phyloP scores from a whole-genome alignment of 1,284 basidiomycete genomes.

The Ustanciosporium gigantosporum region DNA sequence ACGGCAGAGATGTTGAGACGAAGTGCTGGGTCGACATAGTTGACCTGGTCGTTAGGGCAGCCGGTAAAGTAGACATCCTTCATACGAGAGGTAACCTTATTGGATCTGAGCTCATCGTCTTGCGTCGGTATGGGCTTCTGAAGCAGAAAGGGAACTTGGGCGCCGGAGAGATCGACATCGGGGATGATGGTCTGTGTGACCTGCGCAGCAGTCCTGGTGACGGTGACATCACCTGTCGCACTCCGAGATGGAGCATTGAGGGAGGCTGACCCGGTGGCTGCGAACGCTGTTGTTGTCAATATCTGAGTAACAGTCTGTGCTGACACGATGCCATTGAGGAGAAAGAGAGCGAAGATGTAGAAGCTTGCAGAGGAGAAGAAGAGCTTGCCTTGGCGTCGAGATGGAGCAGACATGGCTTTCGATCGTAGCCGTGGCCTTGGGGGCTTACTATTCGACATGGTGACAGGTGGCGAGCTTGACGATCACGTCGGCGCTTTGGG shows the following conservation, averaged over 20 bases:
- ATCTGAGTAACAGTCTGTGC: slow-evolving; percentile 24
- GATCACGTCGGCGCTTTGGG: too few relatives aligned
- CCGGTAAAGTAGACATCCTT: slow-evolving; percentile 46
- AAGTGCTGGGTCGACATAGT: slow-evolving; percentile 29
- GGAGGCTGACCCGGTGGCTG: slow-evolving; percentile 26
- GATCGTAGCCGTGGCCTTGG: not conserved
- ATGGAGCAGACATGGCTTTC: too few relatives aligned
- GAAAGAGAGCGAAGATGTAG: not conserved
- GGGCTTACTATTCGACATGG: not conserved
- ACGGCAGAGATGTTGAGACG: slow-evolving; percentile 57
- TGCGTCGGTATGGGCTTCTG: slow-evolving; percentile 27
- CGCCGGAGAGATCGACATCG: slow-evolving; percentile 25
- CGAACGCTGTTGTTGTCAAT: slow-evolving; percentile 3
- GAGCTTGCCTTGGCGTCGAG: too few relatives aligned
- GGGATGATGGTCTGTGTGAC: slow-evolving; percentile 39
- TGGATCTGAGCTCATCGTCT: slow-evolving; percentile 8
- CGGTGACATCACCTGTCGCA: slow-evolving; percentile 2
- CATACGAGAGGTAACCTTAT: slow-evolving; percentile 16
- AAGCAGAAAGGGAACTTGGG: slow-evolving; percentile 33
- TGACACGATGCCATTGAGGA: not conserved
- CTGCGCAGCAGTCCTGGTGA: slow-evolving; percentile 5
- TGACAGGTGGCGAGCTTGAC: not conserved
- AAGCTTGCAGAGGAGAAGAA: not conserved
- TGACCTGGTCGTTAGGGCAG: slow-evolving; percentile 26
- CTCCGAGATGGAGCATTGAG: slow-evolving; percentile 20